Evolutionary conservation across 306 rosid species (phyloP), one percentile per base, ranked within the genome.

Genomic region (Pterocarpus macrocarpus): DNA sequence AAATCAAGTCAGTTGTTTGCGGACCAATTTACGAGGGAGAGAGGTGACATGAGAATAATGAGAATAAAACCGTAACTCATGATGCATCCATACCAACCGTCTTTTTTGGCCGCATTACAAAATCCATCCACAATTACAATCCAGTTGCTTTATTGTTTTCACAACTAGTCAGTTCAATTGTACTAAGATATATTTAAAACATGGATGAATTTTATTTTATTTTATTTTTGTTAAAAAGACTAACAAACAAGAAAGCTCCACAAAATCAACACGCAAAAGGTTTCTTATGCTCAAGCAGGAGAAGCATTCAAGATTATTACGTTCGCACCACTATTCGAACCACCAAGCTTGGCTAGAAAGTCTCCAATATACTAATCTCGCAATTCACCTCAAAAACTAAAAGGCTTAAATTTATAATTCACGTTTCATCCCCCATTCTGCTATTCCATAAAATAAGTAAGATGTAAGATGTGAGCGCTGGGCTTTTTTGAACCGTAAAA

Each of bases 1-100:
- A 64, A 62, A 61, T 70, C 71, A 64, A 50, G n/a, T 64, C 73
- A 39, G 35, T 52, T 71, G 73, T 38, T 49, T 35, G 72, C 28
- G 44, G 15, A 14, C 65, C 78, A 61, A 35, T 9, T 61, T 47
- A 35, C 70, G 39, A 22, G 28, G 28, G 28, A 22, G 28, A 22
- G 28, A 22, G 0, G 28, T 22, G 28, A 22, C 28, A 22, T 22
- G 28, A 22, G 28, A 22, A 22, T 1, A 22, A 22, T 22, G 28
- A 22, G 28, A 22, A 22, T 22, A 22, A 22, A 22, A 22, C 28
- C 28, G 28, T 22, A 22, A 22, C 28, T 22, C 28, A 22, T 22
- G 28, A 22, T 22, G 28, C 28, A 22, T 22, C 28, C 28, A 50
- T 43, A 28, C 44, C 73, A 8, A 49, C 34, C n/a, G 5, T 4